Percentiles rank a stretch among this genome's conserved stretches.
phyloP scores from a whole-genome alignment of 2,329 filamentous ascomycete genomes.

The Huntiella savannae region DNA sequence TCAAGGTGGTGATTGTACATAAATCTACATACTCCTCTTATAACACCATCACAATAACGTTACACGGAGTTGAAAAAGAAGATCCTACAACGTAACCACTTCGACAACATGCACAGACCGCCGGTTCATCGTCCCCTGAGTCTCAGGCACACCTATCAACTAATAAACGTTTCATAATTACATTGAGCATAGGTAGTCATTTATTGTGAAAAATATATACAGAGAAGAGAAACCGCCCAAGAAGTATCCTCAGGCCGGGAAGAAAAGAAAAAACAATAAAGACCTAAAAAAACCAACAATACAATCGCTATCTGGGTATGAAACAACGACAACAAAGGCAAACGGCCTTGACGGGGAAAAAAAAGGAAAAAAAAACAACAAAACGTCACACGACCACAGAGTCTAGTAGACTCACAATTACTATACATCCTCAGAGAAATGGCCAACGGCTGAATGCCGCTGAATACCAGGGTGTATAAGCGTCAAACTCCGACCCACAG shows the following conservation, averaged over 20 bases:
- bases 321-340: neutral
- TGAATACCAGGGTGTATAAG: conserved; percentile 8
- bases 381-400: neutral
- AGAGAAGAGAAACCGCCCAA: too few relatives aligned
- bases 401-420: neutral
- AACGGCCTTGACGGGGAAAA: neutral
- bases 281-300: neutral
- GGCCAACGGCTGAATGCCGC: conserved; percentile 8
- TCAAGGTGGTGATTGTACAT: too few relatives aligned
- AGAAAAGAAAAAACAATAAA: neutral
- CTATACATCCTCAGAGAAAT: conserved; percentile 11
- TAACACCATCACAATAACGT: too few relatives aligned
- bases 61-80: too few relatives aligned
- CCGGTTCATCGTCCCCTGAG: too few relatives aligned
- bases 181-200: too few relatives aligned
- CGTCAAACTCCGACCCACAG: conserved; percentile 8
- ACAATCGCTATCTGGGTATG: neutral
- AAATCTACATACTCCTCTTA: too few relatives aligned
- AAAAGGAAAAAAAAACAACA: neutral
- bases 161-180: too few relatives aligned
- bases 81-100: too few relatives aligned
- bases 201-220: too few relatives aligned
- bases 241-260: neutral
- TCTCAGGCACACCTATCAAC: too few relatives aligned
- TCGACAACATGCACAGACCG: too few relatives aligned